A percentile compares a stretch with the other conserved stretches of the same genome.
Conservation (phyloP, 2,329 filamentous ascomycete species). For the Dactylellina parvicollis region DNA sequence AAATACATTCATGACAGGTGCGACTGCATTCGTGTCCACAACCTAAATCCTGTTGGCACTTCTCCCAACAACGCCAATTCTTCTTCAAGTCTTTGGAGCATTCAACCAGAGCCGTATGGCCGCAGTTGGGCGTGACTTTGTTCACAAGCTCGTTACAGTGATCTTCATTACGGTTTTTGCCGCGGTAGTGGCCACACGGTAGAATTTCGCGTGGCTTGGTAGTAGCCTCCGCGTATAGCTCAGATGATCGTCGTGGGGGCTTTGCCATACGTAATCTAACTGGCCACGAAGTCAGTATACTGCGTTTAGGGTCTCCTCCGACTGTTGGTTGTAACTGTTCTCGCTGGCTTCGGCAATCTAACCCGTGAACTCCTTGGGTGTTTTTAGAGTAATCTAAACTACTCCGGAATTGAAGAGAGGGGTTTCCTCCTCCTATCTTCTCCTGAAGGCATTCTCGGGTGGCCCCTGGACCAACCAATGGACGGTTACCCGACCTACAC, state of each 20-base stretch:
- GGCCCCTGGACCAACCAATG: too few relatives aligned
- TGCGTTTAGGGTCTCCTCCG: too few relatives aligned
- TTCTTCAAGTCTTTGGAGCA: slow-evolving; percentile 27
- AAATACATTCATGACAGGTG: slow-evolving; percentile 18
- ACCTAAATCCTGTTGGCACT: slow-evolving; percentile 6
- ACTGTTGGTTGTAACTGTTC: too few relatives aligned
- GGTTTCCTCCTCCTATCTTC: too few relatives aligned
- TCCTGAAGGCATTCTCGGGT: too few relatives aligned
- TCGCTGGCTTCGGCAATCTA: too few relatives aligned
- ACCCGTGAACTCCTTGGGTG: too few relatives aligned
- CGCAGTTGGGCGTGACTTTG: slow-evolving; percentile 28
- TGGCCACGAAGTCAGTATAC: neutral
- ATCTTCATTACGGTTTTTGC: slow-evolving; percentile 2
- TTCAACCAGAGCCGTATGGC: slow-evolving; percentile 25
- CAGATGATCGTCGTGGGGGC: slow-evolving; percentile 9
- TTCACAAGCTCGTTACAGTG: slow-evolving; percentile 34
- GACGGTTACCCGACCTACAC: too few relatives aligned
- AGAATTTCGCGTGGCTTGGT: neutral
- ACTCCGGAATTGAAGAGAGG: too few relatives aligned
- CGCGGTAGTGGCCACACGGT: slow-evolving; percentile 24
- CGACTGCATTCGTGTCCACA: slow-evolving; percentile 21
- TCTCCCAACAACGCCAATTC: slow-evolving; percentile 16
- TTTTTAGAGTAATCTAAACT: too few relatives aligned
- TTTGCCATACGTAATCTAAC: neutral
- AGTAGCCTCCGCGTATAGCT: neutral